Evolutionary conservation across 768 basidiomycete genomes (phyloP).

Genomic region (Leccinum arenicola): DNA sequence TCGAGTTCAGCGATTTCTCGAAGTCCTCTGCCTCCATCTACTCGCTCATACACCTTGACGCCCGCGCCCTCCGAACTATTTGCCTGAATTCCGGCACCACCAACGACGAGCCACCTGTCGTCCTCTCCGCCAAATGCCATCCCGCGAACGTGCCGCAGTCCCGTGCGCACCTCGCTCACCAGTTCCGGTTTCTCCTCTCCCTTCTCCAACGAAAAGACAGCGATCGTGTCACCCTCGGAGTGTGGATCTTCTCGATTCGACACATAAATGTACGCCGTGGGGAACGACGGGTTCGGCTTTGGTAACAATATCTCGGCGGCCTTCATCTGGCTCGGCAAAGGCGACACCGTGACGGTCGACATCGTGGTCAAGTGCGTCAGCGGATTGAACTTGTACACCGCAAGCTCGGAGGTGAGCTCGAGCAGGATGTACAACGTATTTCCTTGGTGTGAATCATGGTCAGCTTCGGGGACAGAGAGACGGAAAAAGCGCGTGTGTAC

Average conservation of each 20-base stretch:
- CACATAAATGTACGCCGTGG: slow-evolving; percentile 60
- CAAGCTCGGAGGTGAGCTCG: slow-evolving; percentile 60
- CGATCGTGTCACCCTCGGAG: slow-evolving; percentile 67
- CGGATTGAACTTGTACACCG: slow-evolving; percentile 50
- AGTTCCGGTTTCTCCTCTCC: slow-evolving; percentile 44
- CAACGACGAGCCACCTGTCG: slow-evolving; percentile 59
- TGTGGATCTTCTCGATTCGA: slow-evolving; percentile 76
- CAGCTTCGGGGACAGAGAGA: too few relatives aligned
- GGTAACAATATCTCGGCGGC: slow-evolving; percentile 72
- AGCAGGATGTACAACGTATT: slow-evolving; percentile 62
- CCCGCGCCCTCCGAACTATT: slow-evolving; percentile 56
- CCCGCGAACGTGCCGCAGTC: slow-evolving; percentile 66
- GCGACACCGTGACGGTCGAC: slow-evolving; percentile 47
- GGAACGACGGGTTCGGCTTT: slow-evolving; percentile 46
- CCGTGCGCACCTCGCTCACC: slow-evolving; percentile 63
- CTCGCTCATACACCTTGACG: slow-evolving; percentile 67
- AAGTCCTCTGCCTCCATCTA: slow-evolving; percentile 55
- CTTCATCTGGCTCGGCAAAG: slow-evolving; percentile 49
- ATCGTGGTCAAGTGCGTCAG: slow-evolving; percentile 39
- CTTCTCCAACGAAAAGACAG: slow-evolving; percentile 58
- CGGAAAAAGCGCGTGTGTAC: slow-evolving; percentile 15
- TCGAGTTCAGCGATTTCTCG: slow-evolving; percentile 48
- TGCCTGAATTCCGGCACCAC: slow-evolving; percentile 47
- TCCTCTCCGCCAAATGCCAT: slow-evolving; percentile 65
- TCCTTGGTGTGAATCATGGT: slow-evolving; percentile 35